Percentiles rank a stretch among this genome's conserved stretches.
phyloP scores from a whole-genome alignment of 352 stramenopile genomes.

The Pythium rhizo-oryzae region DNA sequence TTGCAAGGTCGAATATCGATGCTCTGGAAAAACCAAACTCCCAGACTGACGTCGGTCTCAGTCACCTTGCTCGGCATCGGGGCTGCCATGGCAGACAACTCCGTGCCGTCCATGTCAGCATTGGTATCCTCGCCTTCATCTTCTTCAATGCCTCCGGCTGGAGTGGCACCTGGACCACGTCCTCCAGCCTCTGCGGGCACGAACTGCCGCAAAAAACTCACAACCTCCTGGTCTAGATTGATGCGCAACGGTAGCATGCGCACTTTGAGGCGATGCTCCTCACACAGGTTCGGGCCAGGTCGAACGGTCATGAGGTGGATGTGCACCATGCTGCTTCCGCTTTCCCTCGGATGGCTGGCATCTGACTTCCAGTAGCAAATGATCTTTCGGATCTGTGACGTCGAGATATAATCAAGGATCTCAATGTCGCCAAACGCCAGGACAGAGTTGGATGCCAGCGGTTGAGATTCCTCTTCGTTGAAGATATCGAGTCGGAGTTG shows the following conservation, averaged over 20 bases:
- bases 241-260: slow-evolving; percentile 76
- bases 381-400: slow-evolving; percentile 89
- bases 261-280: slow-evolving; percentile 84
- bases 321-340: slow-evolving; percentile 82
- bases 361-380: slow-evolving; percentile 92
- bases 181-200: slow-evolving; percentile 37
- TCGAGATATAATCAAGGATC: slow-evolving; percentile 90
- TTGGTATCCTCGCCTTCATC: slow-evolving; percentile 34
- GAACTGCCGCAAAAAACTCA: slow-evolving; percentile 88
- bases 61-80: slow-evolving; percentile 26
- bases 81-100: slow-evolving; percentile 46
- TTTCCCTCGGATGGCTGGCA: slow-evolving; percentile 77
- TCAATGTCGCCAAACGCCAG: slow-evolving; percentile 81
- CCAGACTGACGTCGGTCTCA: slow-evolving; percentile 51
- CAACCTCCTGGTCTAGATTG: slow-evolving; percentile 88
- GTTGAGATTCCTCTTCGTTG: slow-evolving; percentile 70
- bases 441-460: slow-evolving; percentile 74
- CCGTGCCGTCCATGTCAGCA: slow-evolving; percentile 39
- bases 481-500: slow-evolving; percentile 87
- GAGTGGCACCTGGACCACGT: not conserved
- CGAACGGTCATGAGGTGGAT: slow-evolving; percentile 82
- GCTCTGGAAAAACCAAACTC: slow-evolving; percentile 87
- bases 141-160: slow-evolving; percentile 7
- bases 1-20: slow-evolving; percentile 89
- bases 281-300: slow-evolving; percentile 70